Evolutionary conservation across 2,329 filamentous ascomycete species (phyloP), one percentile per base, ranked within the genome.

Genomic region (Helotiales sp.): DNA sequence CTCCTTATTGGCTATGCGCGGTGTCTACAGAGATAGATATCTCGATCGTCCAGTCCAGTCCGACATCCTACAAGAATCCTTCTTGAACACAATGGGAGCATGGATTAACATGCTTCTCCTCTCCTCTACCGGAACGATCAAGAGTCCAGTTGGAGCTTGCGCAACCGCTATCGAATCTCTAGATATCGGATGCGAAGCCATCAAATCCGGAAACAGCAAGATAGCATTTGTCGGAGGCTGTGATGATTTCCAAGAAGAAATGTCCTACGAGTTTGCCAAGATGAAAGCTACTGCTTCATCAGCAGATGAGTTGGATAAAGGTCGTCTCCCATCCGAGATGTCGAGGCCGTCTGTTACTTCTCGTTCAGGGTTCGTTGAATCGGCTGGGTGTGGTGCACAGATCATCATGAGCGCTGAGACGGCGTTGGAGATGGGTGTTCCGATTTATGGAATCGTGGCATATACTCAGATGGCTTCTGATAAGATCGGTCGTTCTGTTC

Each of bases 241-340:
- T 71, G 93, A 98, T 77, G 93, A 98, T 77, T 96, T 98, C 79
- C 90, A 93, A 69, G 93, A 98, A 77, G 93, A 98, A 77, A 93
- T 93, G 54, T 97, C 93, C 0, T 97, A 96, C 71, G 93, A 98
- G 76, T 98, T 98, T 74, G 93, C 93, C 79, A 98, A 98, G 81
- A 98, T 98, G 93, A 96, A 96, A 78, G 93, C 93, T 57, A 98
- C 93, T 56, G 96, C 91, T 82, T 97, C 97, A 72, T 91, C 92
- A n/a, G 88, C 96, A 61, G 91, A 96, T 65, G 93, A 98, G 74
- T 90, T 97, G 67, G 91, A 86, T 8, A 92, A 96, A 70, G 93
- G 93, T 49, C 90, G 93, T 63, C 96, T 92, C 42, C 92, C 93
- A 13, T 85, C 87, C 75, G 93, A 98, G 76, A 98, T 98, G 93